Evolutionary conservation across 306 rosid genomes (phyloP), one percentile per base, ranked within the genome.

Genomic region (Neltuma alba): DNA sequence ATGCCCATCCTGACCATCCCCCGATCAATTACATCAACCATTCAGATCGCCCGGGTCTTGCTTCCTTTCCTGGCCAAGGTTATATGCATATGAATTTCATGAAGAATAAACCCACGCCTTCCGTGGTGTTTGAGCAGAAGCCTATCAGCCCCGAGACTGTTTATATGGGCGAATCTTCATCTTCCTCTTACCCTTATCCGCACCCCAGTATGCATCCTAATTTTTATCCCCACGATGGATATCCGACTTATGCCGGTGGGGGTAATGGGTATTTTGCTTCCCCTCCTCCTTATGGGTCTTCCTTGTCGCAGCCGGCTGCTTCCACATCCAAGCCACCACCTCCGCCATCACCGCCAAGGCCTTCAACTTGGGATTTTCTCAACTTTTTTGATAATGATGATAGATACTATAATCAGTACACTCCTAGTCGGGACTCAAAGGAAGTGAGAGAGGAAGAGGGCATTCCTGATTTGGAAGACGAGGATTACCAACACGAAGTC

Each of bases 401-500:
- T 0, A 87, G 79, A 76, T 88, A 79, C 83, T 85, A 88, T 81
- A 40, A 83, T 61, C 87, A 87, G 1, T 82, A 87, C 79, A 85
- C 97, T 0, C 96, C 98, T 27, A 89, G 96, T 84, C 82, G 92
- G 77, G 89, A 93, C 69, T 96, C 90, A 2, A 93, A 75, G 83
- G 98, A 90, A 45, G 86, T 96, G 13, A 85, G 98, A 52, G 98
- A 96, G 47, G 99, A 88, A 34, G 99, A 96, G 81, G 99, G 98
- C 25, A 96, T 96, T 76, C 99, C 99, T 8, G 99, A 90, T 58
- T 89, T 96, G 92, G 99, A 96, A 78, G 98, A 96, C 12, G 99
- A 88, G 81, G 89, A 79, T 76, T 86, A 80, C 81, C 88, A 80
- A 38, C 83, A 81, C 42, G 96, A 93, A 81, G 99, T 93, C 28